A percentile compares a stretch with the other conserved stretches of the same genome.
Conservation (phyloP, 805 yeast species). For the Wickerhamomyces xylosicus region DNA sequence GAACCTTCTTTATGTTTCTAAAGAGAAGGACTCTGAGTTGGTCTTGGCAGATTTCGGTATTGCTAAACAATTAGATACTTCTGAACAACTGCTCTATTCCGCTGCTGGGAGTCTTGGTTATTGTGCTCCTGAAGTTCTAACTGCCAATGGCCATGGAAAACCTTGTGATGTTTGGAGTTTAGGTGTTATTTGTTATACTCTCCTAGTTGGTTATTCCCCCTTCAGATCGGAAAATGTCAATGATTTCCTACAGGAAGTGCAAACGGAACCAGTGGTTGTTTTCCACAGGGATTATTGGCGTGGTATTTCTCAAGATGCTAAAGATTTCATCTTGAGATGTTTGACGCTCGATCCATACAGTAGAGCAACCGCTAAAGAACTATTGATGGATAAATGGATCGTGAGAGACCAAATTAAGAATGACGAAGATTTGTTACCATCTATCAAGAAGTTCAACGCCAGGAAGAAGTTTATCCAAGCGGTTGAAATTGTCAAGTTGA, state of each 20-base stretch:
- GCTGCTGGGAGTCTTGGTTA: slow-evolving; percentile 93
- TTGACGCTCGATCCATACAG: slow-evolving; percentile 56
- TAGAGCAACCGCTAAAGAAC: slow-evolving; percentile 58
- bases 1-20: slow-evolving; percentile 62
- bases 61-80: slow-evolving; percentile 60
- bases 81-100: slow-evolving; percentile 51
- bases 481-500: slow-evolving; percentile 71
- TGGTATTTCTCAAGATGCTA: slow-evolving; percentile 70
- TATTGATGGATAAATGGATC: slow-evolving; percentile 73
- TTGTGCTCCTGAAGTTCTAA: slow-evolving; percentile 91
- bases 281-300: slow-evolving; percentile 88
- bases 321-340: slow-evolving; percentile 62
- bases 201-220: slow-evolving; percentile 88
- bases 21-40: slow-evolving; percentile 52
- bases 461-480: slow-evolving; percentile 79
- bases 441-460: slow-evolving; percentile 72
- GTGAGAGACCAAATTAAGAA: slow-evolving; percentile 34
- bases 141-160: slow-evolving; percentile 80
- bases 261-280: slow-evolving; percentile 59
- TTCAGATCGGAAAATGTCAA: slow-evolving; percentile 75
- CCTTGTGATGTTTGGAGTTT: slow-evolving; percentile 95
- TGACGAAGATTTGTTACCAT: slow-evolving; percentile 63
- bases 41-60: slow-evolving; percentile 96
- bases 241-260: slow-evolving; percentile 75
- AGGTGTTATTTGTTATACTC: slow-evolving; percentile 86